Percentiles rank a stretch among this genome's conserved stretches.
phyloP scores from a whole-genome alignment of 352 stramenopile species.

The Phytopythium montanum region DNA sequence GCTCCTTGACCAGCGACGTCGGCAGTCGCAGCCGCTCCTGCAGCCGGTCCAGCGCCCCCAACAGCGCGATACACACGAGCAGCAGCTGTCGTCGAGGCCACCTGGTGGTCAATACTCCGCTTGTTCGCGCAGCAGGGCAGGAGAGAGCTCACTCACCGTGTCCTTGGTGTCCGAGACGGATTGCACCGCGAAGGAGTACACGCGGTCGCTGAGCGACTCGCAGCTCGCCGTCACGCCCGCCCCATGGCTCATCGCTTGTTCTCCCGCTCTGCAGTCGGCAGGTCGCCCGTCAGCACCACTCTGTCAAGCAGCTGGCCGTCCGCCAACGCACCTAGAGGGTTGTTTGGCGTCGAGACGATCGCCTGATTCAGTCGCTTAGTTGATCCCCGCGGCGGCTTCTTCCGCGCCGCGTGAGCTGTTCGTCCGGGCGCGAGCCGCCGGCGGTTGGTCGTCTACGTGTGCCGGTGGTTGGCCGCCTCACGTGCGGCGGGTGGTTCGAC shows the following conservation, averaged over 20 bases:
- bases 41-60: slow-evolving; percentile 70
- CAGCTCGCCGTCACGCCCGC: slow-evolving; percentile 21
- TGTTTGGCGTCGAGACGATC: too few species aligned
- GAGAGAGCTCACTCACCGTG: slow-evolving; percentile 39
- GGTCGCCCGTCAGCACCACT: too few species aligned
- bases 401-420: too few species aligned
- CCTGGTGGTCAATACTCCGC: neutral
- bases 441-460: too few species aligned
- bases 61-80: slow-evolving; percentile 68
- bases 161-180: slow-evolving; percentile 73
- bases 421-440: too few species aligned
- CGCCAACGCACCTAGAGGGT: neutral
- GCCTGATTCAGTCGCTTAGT: too few species aligned
- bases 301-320: too few species aligned
- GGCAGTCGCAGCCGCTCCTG: slow-evolving; percentile 69
- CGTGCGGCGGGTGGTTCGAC: too few species aligned
- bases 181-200: slow-evolving; percentile 55
- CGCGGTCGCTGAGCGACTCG: slow-evolving; percentile 30
- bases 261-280: neutral
- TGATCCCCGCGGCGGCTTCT: too few species aligned
- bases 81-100: slow-evolving; percentile 40
- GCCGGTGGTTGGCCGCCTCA: too few species aligned
- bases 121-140: too few species aligned
- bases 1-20: slow-evolving; percentile 65
- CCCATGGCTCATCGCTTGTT: slow-evolving; percentile 26